Percentiles rank a stretch among this genome's conserved stretches.
Evolutionary conservation across 2,329 filamentous ascomycete genomes (phyloP).

Genomic region (Venturia asperata): DNA sequence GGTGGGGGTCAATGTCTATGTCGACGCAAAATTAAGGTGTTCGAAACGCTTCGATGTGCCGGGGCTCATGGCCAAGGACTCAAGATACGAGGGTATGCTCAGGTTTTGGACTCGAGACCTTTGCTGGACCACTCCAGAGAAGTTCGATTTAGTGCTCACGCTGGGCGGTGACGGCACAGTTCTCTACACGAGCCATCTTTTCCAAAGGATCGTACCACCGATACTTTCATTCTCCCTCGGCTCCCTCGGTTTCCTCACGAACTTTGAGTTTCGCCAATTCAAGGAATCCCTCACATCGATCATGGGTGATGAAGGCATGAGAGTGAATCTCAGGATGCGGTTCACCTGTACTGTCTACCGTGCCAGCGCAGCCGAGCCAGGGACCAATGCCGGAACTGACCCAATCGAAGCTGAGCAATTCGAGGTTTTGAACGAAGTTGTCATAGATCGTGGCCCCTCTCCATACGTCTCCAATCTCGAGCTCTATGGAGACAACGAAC

Average conservation of each 20-base stretch:
- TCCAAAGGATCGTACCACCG: slow-evolving; percentile 79
- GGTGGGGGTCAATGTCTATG: slow-evolving; percentile 91
- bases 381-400: slow-evolving; percentile 41
- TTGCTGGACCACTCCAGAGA: slow-evolving; percentile 88
- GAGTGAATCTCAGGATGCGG: slow-evolving; percentile 94
- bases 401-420: slow-evolving; percentile 86
- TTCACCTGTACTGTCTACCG: slow-evolving; percentile 98
- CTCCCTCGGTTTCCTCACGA: slow-evolving; percentile 81
- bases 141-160: slow-evolving; percentile 88
- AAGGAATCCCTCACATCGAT: slow-evolving; percentile 78
- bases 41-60: slow-evolving; percentile 81
- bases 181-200: slow-evolving; percentile 84
- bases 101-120: slow-evolving; percentile 95
- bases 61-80: slow-evolving; percentile 64
- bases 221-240: slow-evolving; percentile 79
- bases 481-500: slow-evolving; percentile 89
- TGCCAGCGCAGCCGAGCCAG: slow-evolving; percentile 33
- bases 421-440: slow-evolving; percentile 71
- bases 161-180: slow-evolving; percentile 83
- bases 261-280: slow-evolving; percentile 81
- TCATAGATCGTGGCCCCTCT: slow-evolving; percentile 93
- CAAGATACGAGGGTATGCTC: slow-evolving; percentile 74
- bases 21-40: slow-evolving; percentile 87
- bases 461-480: slow-evolving; percentile 97
- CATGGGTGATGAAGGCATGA: slow-evolving; percentile 94